Evolutionary conservation across 2,329 filamentous ascomycete species (phyloP).

Genomic region (Diaporthe nobilis): DNA sequence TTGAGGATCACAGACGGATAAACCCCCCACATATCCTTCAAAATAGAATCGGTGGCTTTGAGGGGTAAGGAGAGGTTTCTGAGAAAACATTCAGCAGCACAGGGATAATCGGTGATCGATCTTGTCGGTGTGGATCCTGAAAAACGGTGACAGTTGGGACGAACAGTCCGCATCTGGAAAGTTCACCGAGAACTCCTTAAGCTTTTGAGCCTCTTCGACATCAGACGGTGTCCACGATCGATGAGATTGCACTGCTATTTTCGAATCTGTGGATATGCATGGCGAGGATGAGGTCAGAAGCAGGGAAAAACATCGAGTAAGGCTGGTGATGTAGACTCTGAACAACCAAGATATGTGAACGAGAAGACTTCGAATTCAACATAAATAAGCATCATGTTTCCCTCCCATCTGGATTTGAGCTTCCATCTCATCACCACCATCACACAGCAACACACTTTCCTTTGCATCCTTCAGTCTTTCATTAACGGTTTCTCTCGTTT

Average conservation of each 20-base stretch:
- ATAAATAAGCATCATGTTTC: constrained; percentile 18
- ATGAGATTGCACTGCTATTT: constrained; percentile 31
- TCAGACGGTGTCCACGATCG: not conserved
- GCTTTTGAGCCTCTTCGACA: constrained; percentile 29
- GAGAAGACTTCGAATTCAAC: not conserved
- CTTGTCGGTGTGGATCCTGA: not conserved
- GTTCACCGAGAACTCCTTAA: constrained; percentile 3
- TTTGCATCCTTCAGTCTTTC: constrained; percentile 24
- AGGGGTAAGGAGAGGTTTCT: not conserved
- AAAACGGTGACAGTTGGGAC: constrained; percentile 17
- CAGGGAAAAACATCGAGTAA: not conserved
- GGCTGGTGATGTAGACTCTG: not conserved
- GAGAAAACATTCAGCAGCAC: constrained; percentile 15
- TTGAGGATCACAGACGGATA: not conserved
- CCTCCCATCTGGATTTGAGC: not conserved
- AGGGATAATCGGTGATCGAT: constrained; percentile 17
- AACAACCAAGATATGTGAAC: not conserved
- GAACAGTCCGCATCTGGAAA: constrained; percentile 18
- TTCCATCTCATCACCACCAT: constrained; percentile 19
- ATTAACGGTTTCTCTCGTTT: not conserved
- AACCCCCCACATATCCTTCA: not conserved
- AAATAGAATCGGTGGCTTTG: constrained; percentile 17
- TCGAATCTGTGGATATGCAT: constrained; percentile 15
- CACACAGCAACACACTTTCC: constrained; percentile 4
- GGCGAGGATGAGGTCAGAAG: not conserved